phyloP scores from a whole-genome alignment of 1,284 basidiomycete species.

The Ceratobasidium papillatum region DNA sequence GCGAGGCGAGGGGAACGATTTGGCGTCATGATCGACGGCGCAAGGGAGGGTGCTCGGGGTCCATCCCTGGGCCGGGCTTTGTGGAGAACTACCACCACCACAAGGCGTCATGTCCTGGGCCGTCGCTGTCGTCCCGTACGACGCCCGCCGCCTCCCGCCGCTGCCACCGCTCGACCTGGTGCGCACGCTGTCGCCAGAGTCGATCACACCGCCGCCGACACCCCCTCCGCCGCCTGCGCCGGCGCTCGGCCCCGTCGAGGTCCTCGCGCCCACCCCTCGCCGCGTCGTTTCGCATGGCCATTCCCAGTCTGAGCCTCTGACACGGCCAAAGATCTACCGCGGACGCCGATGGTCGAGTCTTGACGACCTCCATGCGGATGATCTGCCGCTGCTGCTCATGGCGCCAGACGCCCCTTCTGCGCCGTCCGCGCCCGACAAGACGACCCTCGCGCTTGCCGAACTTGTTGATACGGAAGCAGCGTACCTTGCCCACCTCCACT shows the following conservation, averaged over 20 bases:
- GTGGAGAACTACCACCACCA: background rate
- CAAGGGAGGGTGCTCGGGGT: background rate
- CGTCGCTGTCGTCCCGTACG: slow-evolving; percentile 3
- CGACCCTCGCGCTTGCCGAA: slow-evolving; percentile 73
- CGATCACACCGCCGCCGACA: background rate
- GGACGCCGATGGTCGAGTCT: background rate
- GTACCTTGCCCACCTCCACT: slow-evolving; percentile 79
- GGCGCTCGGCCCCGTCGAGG: background rate
- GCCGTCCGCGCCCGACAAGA: slow-evolving; percentile 22
- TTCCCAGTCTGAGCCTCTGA: background rate
- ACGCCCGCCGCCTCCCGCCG: background rate
- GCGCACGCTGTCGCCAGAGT: background rate
- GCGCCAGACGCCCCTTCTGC: background rate
- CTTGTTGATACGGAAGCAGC: slow-evolving; percentile 83
- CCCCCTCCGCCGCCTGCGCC: background rate
- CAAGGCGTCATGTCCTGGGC: background rate
- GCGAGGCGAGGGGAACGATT: background rate
- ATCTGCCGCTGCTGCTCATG: too few species aligned
- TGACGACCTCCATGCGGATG: slow-evolving; percentile 4
- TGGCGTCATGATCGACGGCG: background rate
- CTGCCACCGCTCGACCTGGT: background rate
- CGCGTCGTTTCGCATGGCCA: slow-evolving; percentile 1
- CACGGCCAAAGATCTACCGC: background rate
- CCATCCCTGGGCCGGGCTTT: background rate
- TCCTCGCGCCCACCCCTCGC: slow-evolving; percentile 5